phyloP scores from a whole-genome alignment of 371 early-diverging fungal genomes.

The Gilbertella persicaria region DNA sequence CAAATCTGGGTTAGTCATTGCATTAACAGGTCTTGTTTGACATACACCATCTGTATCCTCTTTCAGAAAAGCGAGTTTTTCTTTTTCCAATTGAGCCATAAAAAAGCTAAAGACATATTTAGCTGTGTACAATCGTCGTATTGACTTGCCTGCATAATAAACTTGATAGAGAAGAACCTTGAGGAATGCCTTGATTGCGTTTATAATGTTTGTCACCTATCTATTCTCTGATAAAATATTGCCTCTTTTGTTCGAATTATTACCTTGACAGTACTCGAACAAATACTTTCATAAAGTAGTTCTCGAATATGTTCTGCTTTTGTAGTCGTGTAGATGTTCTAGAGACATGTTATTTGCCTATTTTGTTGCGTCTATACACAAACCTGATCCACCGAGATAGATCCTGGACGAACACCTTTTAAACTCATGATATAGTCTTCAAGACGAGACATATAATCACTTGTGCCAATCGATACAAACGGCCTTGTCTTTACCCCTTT shows the following conservation, averaged over 20 bases:
- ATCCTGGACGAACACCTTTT: not conserved
- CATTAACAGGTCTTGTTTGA: not conserved
- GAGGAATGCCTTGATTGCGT: constrained; percentile 83
- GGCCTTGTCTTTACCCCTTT: constrained; percentile 38
- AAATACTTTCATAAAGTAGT: constrained; percentile 30
- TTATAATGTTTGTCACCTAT: constrained; percentile 56
- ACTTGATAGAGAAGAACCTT: constrained; percentile 85
- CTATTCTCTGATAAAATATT: constrained; percentile 10
- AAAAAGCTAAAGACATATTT: constrained; percentile 55
- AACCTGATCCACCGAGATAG: constrained; percentile 14
- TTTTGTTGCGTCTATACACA: not conserved
- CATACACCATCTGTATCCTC: constrained; percentile 28
- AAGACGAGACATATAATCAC: not conserved
- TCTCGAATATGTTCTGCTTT: not conserved
- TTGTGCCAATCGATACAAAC: not conserved
- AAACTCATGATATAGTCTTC: not conserved
- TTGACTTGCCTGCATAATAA: constrained; percentile 76
- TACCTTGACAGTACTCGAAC: constrained; percentile 67
- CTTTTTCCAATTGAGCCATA: constrained; percentile 71
- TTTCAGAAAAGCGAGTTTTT: constrained; percentile 17
- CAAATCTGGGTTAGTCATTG: not conserved
- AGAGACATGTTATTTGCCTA: not conserved
- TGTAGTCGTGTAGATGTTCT: not conserved
- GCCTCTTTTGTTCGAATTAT: not conserved
- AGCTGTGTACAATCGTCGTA: not conserved